Conservation (phyloP, 1,139 yeast genomes). For the Kurtzmaniella quercitrusa region DNA sequence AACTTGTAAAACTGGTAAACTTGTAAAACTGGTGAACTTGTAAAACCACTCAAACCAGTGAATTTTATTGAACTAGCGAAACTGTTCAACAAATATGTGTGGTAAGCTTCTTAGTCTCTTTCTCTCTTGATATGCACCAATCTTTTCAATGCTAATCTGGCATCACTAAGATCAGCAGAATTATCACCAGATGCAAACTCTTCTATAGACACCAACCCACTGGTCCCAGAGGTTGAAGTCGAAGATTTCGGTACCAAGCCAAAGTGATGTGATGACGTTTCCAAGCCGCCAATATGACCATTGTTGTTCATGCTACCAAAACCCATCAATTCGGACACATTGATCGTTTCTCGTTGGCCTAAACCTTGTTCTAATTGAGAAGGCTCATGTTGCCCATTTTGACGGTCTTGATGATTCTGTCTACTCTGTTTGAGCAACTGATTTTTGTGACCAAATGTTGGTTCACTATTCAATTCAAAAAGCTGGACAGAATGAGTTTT, state of each 20-base stretch:
- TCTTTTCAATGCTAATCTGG: constrained; percentile 38
- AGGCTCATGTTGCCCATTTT: neutral
- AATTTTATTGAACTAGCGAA: neutral
- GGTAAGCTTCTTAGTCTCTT: constrained; percentile 7
- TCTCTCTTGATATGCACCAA: constrained; percentile 33
- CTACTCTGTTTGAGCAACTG: neutral
- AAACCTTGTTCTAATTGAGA: neutral
- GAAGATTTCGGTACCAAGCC: neutral
- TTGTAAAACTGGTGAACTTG: too few species aligned
- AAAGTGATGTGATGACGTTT: neutral
- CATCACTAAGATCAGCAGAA: constrained; percentile 35
- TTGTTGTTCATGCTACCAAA: constrained; percentile 6
- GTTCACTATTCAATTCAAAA: constrained; percentile 24
- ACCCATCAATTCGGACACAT: constrained; percentile 19
- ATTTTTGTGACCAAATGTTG: constrained; percentile 13
- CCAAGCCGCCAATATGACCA: neutral
- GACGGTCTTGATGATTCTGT: neutral
- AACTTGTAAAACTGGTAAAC: too few species aligned
- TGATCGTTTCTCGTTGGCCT: constrained; percentile 12
- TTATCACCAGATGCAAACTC: neutral
- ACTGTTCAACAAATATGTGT: neutral
- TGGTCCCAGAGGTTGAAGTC: neutral
- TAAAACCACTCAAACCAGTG: too few species aligned
- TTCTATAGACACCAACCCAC: neutral
- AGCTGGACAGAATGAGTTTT: constrained; percentile 5